A percentile compares a stretch with the other conserved stretches of the same genome.
These are phyloP conservation scores for Arthroderma uncinatum DNA, from an alignment of 2,329 filamentous ascomycete species.

Conservation along the genomic window DNA sequence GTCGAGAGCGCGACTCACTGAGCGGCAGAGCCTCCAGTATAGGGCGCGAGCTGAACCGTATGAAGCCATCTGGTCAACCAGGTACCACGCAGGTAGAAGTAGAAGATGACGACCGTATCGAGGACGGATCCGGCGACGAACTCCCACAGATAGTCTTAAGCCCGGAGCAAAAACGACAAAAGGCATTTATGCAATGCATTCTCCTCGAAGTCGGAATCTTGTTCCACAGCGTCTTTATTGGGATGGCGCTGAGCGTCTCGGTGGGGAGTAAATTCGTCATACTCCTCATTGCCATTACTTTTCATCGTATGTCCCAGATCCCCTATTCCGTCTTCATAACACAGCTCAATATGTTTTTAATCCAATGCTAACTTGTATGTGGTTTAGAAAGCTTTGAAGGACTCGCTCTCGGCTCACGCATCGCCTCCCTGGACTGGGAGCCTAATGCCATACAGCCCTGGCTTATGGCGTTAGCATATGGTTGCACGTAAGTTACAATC, in stretches of 20 bases:
- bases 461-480: slow-evolving; percentile 70
- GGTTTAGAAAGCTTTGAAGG: slow-evolving; percentile 28
- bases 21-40: slow-evolving; percentile 22
- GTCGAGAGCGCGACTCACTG: slow-evolving; percentile 19
- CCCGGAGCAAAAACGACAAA: slow-evolving; percentile 41
- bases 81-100: background rate
- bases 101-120: background rate
- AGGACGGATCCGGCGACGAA: background rate
- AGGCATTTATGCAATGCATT: slow-evolving; percentile 60
- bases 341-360: background rate
- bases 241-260: slow-evolving; percentile 29
- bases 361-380: slow-evolving; percentile 4
- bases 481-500: slow-evolving; percentile 35
- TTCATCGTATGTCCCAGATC: slow-evolving; percentile 24
- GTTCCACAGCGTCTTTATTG: slow-evolving; percentile 55
- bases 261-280: slow-evolving; percentile 26
- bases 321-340: background rate
- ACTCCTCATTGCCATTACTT: slow-evolving; percentile 27
- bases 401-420: slow-evolving; percentile 26
- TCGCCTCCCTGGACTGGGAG: slow-evolving; percentile 24
- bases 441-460: slow-evolving; percentile 34
- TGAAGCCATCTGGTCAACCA: slow-evolving; percentile 19
- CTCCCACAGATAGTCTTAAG: slow-evolving; percentile 14
- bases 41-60: slow-evolving; percentile 21
- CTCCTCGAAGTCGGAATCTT: slow-evolving; percentile 67